Evolutionary conservation across 2,329 filamentous ascomycete species (phyloP), one percentile per base, ranked within the genome.

Genomic region (Aschersonia sp.): DNA sequence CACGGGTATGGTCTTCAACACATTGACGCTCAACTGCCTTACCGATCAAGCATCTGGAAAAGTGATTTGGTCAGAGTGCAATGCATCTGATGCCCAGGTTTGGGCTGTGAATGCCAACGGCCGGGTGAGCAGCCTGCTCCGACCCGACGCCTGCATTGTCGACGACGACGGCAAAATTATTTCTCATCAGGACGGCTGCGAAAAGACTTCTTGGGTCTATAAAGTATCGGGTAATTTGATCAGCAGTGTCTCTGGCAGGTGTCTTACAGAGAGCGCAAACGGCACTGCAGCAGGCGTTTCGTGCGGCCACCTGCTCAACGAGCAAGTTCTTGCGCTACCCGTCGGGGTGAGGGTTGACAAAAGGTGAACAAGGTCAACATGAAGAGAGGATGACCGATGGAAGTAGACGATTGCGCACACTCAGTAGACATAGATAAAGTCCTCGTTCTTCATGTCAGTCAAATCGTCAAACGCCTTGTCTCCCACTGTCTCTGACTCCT

Each of bases 371-470:
- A 22, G 22, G 22, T 22, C 22, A 2, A 22, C 22, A 22, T 22
- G 22, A 2, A 22, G 22, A 22, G 22, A 22, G 22, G 22, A 22
- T 22, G 22, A 22, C 22, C 22, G 22, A 22, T 22, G 22, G 22
- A 22, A 22, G 22, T 22, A 2, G 22, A 22, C 22, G 22, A 22
- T 22, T 22, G 35, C 35, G 35, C 35, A 4, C 35, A 2, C 8
- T 37, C 53, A 66, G 50, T 66, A 66, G 7, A 80, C 67, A 56
- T 76, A 80, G 41, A 79, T 72, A 52, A 80, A 81, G 49, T 80
- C 75, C 58, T 80, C 75, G 53, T 80, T 80, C 58, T 71, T 64
- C 53, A 73, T 58, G 56, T 80, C 76, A 14, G 75, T 79, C 49
- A 75, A 59, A 56, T 79, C 76, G 45, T 58, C 57, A 49, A 66